Conservation (phyloP, 2,329 filamentous ascomycete genomes). For the Chalaropsis thielavioides region DNA sequence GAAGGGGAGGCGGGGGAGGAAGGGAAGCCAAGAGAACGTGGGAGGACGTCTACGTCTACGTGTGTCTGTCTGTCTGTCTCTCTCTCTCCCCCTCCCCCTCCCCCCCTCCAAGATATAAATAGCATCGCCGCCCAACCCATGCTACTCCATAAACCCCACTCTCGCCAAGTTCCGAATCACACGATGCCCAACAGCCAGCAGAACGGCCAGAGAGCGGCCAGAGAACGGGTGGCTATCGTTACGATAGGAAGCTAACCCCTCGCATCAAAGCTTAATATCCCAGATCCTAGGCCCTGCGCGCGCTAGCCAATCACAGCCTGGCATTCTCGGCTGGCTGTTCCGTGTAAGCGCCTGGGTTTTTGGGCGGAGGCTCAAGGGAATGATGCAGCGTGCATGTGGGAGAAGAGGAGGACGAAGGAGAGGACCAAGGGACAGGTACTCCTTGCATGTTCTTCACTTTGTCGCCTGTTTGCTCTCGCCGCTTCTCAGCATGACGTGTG, state of each 20-base stretch:
- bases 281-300: background rate
- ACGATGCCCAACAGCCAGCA: too few species aligned
- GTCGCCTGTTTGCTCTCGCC: too few species aligned
- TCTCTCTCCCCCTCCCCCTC: background rate
- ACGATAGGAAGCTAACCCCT: too few species aligned
- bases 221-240: too few species aligned
- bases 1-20: background rate
- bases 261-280: background rate
- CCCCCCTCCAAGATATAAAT: background rate
- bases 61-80: background rate
- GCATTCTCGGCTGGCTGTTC: background rate
- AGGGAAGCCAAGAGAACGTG: background rate
- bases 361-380: background rate
- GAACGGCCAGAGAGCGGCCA: too few species aligned
- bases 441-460: too few species aligned
- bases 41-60: background rate
- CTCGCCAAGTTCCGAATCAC: too few species aligned
- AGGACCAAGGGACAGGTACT: too few species aligned
- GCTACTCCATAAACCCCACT: too few species aligned
- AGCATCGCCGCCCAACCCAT: background rate
- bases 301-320: background rate
- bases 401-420: background rate
- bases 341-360: background rate
- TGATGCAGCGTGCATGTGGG: too few species aligned
- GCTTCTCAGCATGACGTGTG: too few species aligned